A percentile compares a stretch with the other conserved stretches of the same genome.
Evolutionary conservation across 257 asterid genomes (phyloP).

Genomic region (Plantago major): DNA sequence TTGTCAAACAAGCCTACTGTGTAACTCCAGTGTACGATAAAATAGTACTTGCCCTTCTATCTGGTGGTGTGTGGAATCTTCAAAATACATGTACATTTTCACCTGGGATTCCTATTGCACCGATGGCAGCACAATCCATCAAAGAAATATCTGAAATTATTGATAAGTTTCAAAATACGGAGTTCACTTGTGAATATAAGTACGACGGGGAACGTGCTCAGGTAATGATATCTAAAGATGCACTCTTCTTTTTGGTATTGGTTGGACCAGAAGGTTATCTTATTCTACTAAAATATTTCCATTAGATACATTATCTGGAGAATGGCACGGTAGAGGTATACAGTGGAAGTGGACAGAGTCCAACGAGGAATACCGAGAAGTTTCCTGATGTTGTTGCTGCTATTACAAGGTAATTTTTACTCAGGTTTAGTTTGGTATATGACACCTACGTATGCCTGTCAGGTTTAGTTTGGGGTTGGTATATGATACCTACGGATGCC

Average conservation of each 20-base stretch:
- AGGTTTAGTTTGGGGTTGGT: not conserved
- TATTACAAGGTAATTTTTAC: slow-evolving; percentile 57
- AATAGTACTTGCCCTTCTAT: slow-evolving; percentile 78
- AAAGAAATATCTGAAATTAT: slow-evolving; percentile 90
- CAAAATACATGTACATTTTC: slow-evolving; percentile 69
- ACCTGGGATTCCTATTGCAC: slow-evolving; percentile 92
- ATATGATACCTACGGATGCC: too few relatives aligned
- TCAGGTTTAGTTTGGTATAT: slow-evolving; percentile 2
- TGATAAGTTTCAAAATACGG: slow-evolving; percentile 86
- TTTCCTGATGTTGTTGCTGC: slow-evolving; percentile 87
- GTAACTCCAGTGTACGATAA: slow-evolving; percentile 84
- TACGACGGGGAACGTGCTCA: slow-evolving; percentile 99
- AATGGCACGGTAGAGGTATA: slow-evolving; percentile 88
- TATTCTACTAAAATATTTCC: slow-evolving; percentile 16
- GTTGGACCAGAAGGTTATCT: slow-evolving; percentile 8
- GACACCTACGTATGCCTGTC: too few relatives aligned
- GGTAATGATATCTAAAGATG: slow-evolving; percentile 39
- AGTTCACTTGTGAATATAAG: slow-evolving; percentile 94
- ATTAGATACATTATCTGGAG: slow-evolving; percentile 82
- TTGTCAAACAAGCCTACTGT: slow-evolving; percentile 83
- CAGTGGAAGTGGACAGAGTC: slow-evolving; percentile 58
- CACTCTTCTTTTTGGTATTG: not conserved
- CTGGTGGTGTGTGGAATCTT: slow-evolving; percentile 90
- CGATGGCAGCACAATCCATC: slow-evolving; percentile 97
- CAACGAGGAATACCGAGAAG: slow-evolving; percentile 89